Base-by-base conservation (phyloP, 768 basidiomycete species). In the Tricholoma saponaceum region DNA sequence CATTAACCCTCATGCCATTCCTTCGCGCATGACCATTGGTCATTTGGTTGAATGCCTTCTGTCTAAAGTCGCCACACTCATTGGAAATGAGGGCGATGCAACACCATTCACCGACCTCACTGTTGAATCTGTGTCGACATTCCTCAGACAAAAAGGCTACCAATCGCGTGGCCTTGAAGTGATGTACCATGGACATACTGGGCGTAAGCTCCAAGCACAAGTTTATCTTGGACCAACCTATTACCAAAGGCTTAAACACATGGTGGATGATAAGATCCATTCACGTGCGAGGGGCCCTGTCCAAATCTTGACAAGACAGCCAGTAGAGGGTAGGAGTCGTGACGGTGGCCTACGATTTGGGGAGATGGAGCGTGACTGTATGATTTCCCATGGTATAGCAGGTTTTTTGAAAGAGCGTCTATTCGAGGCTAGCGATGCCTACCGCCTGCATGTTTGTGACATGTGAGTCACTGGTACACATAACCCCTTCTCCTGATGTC, bases 321-420 rank as follows among this genome's bases (percentile, higher is more conserved):
- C 97, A 12, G 97, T 99, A 14, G 97, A 99, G 70, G 97, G 97
- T 83, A 84, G 97, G 73, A 94, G 91, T 83, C 84, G 97, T 76
- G 97, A 98, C 68, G 97, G 97, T 79, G 97, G 97, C 72, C 76
- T 99, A 61, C 94, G 97, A 67, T 99, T 99, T 80, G 97, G 97
- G 80, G 97, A 99, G 82, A 99, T 99, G 97, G 97, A 99, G 70
- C 92, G 94, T 71, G 96, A 98, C 83, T 98, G 97, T 72, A 99
- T 99, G 97, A 96, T 99, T 60, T 97, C 97, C 22, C 97, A 99
- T 77, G 97, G 97, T 70, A 95, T 98, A 62, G 96, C 97, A 47
- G 93, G 85, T 1, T 98, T 98, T 85, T 74, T 98, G 74, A 98
- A 98, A 75, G 97, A 98, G 76, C 89, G 97, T 57, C 78, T 98